Evolutionary conservation across 106 monocot species (phyloP), one percentile per base, ranked within the genome.

Genomic region (Chionographis japonica): DNA sequence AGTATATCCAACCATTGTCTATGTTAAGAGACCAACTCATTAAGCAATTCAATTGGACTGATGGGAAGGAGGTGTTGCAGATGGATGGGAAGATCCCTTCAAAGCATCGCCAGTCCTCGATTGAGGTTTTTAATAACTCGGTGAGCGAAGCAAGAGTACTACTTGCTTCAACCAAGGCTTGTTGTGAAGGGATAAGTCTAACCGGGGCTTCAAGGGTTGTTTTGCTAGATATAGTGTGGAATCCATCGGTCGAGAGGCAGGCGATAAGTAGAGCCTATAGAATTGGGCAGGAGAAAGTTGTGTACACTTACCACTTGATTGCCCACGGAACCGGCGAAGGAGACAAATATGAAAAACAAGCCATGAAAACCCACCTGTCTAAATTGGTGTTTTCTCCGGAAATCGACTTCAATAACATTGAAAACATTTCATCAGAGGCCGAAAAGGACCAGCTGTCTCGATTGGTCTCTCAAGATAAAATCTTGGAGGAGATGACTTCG

Each of bases 151-250:
- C 75, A 54, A 88, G 67, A 58, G 82, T 94, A 4, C 58, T 94
- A 9, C 87, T 94, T 37, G 94, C 87, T 35, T 90, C 87, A 18
- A 94, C 80, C 2, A 90, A 53, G 65, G 87, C 94, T 15, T 94
- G 90, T 37, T 73, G 67, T 60, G 94, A 94, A 72, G 94, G 94
- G 12, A 94, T 94, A 41, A 75, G 69, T 50, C 76, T 94, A 15
- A 77, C 71, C 2, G 90, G 90, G 2, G 90, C 90, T 63, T 94
- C 94, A 15, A 73, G 94, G 68, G 80, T 94, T 16, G 66, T 94
- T 50, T 70, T 94, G 15, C 75, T 94, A 15, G 90, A 94, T 70
- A 77, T 90, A 51, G 80, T 85, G 14, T 90, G 90, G 94, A 94
- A 94, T 63, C 94, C 90, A n/a, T 75, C 94, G 8, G 82, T 85